These are phyloP conservation scores for Steccherinum ochraceum DNA, from an alignment of 768 basidiomycete species.

Conservation along the genomic window DNA sequence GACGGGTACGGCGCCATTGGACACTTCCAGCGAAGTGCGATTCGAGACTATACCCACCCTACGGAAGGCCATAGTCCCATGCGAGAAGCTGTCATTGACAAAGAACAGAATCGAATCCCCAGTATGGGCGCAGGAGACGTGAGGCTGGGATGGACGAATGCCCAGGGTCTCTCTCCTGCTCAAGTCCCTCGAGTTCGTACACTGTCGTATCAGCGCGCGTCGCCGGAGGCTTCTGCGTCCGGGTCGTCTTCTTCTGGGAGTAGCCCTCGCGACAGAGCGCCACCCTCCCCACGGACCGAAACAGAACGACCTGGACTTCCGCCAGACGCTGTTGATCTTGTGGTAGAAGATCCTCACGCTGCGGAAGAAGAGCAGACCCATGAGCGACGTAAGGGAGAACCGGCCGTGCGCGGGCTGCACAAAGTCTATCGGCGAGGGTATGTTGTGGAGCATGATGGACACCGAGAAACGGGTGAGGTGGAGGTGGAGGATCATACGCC, in stretches of 20 bases:
- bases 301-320: constrained; percentile 30
- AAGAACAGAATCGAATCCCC: constrained; percentile 34
- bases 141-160: constrained; percentile 40
- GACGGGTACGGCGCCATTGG: constrained; percentile 53
- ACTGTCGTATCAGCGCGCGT: constrained; percentile 9
- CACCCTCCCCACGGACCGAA: constrained; percentile 15
- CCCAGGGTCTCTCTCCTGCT: constrained; percentile 11
- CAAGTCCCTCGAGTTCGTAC: constrained; percentile 13
- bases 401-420: constrained; percentile 37
- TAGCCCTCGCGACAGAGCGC: constrained; percentile 13
- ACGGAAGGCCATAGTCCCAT: constrained; percentile 11
- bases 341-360: constrained; percentile 63
- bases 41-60: constrained; percentile 16
- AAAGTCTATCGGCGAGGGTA: constrained; percentile 51
- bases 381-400: constrained; percentile 59
- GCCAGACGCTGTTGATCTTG: constrained; percentile 83
- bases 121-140: constrained; percentile 30
- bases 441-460: constrained; percentile 29
- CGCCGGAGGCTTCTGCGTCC: constrained; percentile 9
- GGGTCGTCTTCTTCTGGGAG: constrained; percentile 8
- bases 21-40: constrained; percentile 5
- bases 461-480: constrained; percentile 30
- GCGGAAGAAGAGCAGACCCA: constrained; percentile 45
- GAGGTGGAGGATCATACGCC: constrained; percentile 28
- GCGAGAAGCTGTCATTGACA: constrained; percentile 37